Evolutionary conservation across 352 stramenopile genomes (phyloP).

Genomic region (Phytophthora megakarya): DNA sequence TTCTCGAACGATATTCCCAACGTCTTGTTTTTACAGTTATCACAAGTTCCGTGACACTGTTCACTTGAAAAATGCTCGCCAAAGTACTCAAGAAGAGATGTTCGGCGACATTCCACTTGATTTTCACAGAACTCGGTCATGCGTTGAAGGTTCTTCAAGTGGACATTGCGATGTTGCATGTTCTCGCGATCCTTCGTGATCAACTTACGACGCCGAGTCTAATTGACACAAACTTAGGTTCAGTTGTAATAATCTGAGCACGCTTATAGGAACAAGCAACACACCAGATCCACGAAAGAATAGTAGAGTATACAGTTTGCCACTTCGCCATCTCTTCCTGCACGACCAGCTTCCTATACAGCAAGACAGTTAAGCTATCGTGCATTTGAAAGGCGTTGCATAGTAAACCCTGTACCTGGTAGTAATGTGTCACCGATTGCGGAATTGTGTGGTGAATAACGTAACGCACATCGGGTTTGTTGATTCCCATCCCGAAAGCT

Average conservation of each 20-base stretch:
- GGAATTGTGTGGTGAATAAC: conserved; percentile 90
- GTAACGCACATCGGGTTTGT: conserved; percentile 89
- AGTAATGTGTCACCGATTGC: conserved; percentile 90
- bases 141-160: conserved; percentile 80
- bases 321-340: conserved; percentile 81
- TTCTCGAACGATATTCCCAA: conserved; percentile 73
- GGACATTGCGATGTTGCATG: conserved; percentile 77
- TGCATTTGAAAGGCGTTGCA: not conserved
- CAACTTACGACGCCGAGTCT: conserved; percentile 72
- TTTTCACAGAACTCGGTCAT: conserved; percentile 91
- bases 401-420: conserved; percentile 58
- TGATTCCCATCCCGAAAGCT: conserved; percentile 91
- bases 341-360: conserved; percentile 78
- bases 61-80: conserved; percentile 85
- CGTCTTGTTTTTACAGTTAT: conserved; percentile 88
- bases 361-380: conserved; percentile 1
- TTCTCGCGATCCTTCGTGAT: conserved; percentile 87
- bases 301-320: conserved; percentile 90
- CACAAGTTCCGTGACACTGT: conserved; percentile 76
- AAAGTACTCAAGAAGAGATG: conserved; percentile 87
- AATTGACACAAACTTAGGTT: not conserved
- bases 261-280: conserved; percentile 2
- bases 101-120: conserved; percentile 85
- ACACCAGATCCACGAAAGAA: conserved; percentile 80
- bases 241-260: not conserved